Conservation (phyloP, 31 red algal species). For the Bonnemaisonia californica region DNA sequence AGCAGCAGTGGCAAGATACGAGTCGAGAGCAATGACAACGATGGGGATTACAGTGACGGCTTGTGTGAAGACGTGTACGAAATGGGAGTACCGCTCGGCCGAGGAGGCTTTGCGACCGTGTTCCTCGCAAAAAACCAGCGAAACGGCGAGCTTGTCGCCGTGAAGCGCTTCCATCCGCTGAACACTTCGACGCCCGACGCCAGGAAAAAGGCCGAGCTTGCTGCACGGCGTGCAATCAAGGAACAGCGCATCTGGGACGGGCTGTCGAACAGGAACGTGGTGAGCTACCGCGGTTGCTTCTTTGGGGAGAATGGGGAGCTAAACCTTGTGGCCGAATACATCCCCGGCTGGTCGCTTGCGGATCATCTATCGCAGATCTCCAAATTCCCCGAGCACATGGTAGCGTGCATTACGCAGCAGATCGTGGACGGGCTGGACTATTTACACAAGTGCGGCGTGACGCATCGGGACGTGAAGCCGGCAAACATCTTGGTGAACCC, state of each 20-base stretch:
- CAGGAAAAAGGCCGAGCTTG: constrained; percentile 35
- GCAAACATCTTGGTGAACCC: constrained; percentile 85
- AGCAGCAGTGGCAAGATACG: background rate
- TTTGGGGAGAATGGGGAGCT: constrained; percentile 79
- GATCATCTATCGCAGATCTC: constrained; percentile 74
- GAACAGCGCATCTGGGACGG: constrained; percentile 87
- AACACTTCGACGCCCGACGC: constrained; percentile 38
- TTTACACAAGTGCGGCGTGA: constrained; percentile 73
- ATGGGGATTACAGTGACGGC: background rate
- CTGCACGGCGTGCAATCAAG: constrained; percentile 63
- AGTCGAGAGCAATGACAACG: background rate
- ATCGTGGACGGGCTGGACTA: constrained; percentile 85
- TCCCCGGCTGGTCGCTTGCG: constrained; percentile 83
- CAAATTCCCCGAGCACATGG: constrained; percentile 79
- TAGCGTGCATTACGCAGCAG: constrained; percentile 78
- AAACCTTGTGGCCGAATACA: constrained; percentile 83
- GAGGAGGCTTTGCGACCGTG: constrained; percentile 82
- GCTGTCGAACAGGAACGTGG: constrained; percentile 70
- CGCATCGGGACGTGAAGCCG: constrained; percentile 80
- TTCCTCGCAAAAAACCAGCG: constrained; percentile 76
- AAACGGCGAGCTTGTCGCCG: constrained; percentile 69
- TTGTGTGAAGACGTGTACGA: constrained; percentile 64
- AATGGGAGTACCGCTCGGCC: constrained; percentile 79
- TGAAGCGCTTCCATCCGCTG: constrained; percentile 76
- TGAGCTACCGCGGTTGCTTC: constrained; percentile 77